A percentile compares a stretch with the other conserved stretches of the same genome.
Conservation (phyloP, 75 land plant genomes). For the Isoetes taiwanensis region DNA sequence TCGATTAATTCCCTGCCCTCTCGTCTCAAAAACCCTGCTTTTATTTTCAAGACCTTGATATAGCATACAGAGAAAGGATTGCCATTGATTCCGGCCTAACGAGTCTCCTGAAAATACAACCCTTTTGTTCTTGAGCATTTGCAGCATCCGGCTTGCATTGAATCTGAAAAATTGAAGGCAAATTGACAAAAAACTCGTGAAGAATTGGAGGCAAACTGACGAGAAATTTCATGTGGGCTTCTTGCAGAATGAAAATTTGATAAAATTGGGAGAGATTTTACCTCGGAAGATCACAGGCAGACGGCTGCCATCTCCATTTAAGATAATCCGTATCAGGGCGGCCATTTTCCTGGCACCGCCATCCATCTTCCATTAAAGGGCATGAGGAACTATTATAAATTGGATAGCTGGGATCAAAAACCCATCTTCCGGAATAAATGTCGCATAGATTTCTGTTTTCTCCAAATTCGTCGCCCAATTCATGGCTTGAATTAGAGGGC, state of each 20-base stretch:
- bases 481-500: no score
- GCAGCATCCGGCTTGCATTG: slow-evolving; percentile 58
- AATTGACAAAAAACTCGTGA: not conserved
- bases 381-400: slow-evolving; percentile 33
- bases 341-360: slow-evolving; percentile 48
- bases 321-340: slow-evolving; percentile 41
- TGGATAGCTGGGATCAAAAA: slow-evolving; percentile 51
- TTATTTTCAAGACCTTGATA: slow-evolving; percentile 47
- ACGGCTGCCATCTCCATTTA: slow-evolving; percentile 77
- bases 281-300: slow-evolving; percentile 48
- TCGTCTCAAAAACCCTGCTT: slow-evolving; percentile 54
- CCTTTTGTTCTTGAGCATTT: slow-evolving; percentile 51
- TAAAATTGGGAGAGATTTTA: not conserved
- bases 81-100: slow-evolving; percentile 75
- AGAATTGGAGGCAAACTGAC: not conserved
- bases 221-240: not conserved
- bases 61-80: slow-evolving; percentile 65
- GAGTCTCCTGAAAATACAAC: slow-evolving; percentile 75
- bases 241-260: slow-evolving; percentile 6
- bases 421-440: slow-evolving; percentile 47
- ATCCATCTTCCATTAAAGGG: slow-evolving; percentile 54
- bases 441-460: no score
- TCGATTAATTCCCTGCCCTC: slow-evolving; percentile 41
- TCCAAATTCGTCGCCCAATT: no score
- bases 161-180: slow-evolving; percentile 30